phyloP scores from a whole-genome alignment of 306 rosid species.

The Fagus crenata region DNA sequence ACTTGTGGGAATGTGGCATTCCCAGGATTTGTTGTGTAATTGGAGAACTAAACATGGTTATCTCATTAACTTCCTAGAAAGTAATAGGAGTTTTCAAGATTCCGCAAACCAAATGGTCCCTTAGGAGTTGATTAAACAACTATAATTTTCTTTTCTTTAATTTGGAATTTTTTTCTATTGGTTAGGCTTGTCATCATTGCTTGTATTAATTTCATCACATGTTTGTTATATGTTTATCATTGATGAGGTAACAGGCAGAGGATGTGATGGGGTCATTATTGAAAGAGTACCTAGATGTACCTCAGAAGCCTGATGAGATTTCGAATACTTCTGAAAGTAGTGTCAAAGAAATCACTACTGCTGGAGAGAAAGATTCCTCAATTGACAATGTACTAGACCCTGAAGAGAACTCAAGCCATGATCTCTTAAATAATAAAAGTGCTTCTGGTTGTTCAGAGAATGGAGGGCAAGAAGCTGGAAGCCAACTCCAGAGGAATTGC shows the following conservation, averaged over 20 bases:
- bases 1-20: too few relatives aligned
- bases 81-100: too few relatives aligned
- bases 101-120: too few relatives aligned
- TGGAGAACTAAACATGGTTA: too few relatives aligned
- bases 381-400: slow-evolving; percentile 21
- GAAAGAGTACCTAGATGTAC: slow-evolving; percentile 58
- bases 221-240: slow-evolving; percentile 26
- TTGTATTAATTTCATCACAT: slow-evolving; percentile 9
- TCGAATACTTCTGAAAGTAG: slow-evolving; percentile 34
- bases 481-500: slow-evolving; percentile 38
- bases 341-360: slow-evolving; percentile 27
- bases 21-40: too few relatives aligned
- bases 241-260: slow-evolving; percentile 73
- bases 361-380: slow-evolving; percentile 30
- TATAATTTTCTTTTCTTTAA: not conserved
- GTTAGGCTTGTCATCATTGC: not conserved
- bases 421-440: slow-evolving; percentile 43
- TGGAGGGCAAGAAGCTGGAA: slow-evolving; percentile 37
- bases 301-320: slow-evolving; percentile 48
- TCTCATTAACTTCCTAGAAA: too few relatives aligned
- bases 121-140: not conserved
- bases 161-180: not conserved
- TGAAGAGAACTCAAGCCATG: slow-evolving; percentile 38
- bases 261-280: slow-evolving; percentile 86
- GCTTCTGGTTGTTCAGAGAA: slow-evolving; percentile 43